A percentile compares a stretch with the other conserved stretches of the same genome.
phyloP scores from a whole-genome alignment of 2,329 filamentous ascomycete genomes.

The Blumeria hordei region DNA sequence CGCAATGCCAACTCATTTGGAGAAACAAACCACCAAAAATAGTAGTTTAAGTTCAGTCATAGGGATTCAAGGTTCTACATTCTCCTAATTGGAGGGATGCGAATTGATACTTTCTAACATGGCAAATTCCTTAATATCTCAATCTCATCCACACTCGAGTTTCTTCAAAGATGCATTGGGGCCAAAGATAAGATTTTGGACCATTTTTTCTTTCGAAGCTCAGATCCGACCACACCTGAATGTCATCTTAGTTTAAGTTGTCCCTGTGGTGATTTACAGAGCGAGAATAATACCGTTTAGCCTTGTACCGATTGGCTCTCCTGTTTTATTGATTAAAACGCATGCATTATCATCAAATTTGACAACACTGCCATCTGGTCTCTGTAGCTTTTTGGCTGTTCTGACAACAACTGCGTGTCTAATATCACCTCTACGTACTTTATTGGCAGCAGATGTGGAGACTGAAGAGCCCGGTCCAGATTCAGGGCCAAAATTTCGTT shows the following conservation, averaged over 20 bases:
- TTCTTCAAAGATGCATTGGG: constrained; percentile 44
- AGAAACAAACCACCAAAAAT: too few species aligned
- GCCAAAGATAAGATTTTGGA: constrained; percentile 95
- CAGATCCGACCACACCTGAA: constrained; percentile 58
- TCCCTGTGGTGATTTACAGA: too few species aligned
- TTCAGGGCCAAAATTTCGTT: constrained; percentile 47
- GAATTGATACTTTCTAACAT: too few species aligned
- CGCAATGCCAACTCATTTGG: too few species aligned
- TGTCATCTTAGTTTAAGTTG: too few species aligned
- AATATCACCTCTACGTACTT: constrained; percentile 90
- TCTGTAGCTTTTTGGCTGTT: constrained; percentile 65
- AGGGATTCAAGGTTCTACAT: too few species aligned
- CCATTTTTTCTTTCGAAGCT: constrained; percentile 84
- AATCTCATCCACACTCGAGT: background rate
- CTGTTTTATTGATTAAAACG: constrained; percentile 88
- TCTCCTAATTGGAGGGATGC: too few species aligned
- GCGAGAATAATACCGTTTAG: constrained; percentile 39
- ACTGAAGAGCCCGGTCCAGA: constrained; percentile 47
- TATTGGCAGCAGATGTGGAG: constrained; percentile 54
- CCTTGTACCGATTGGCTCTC: constrained; percentile 80
- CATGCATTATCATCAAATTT: constrained; percentile 96
- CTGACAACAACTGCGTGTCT: constrained; percentile 88
- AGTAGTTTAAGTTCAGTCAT: too few species aligned
- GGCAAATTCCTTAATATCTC: too few species aligned
- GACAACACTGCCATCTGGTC: constrained; percentile 71